A percentile compares a stretch with the other conserved stretches of the same genome.
Conservation (phyloP, 2,329 filamentous ascomycete genomes). For the Teratosphaeriaceae sp. region DNA sequence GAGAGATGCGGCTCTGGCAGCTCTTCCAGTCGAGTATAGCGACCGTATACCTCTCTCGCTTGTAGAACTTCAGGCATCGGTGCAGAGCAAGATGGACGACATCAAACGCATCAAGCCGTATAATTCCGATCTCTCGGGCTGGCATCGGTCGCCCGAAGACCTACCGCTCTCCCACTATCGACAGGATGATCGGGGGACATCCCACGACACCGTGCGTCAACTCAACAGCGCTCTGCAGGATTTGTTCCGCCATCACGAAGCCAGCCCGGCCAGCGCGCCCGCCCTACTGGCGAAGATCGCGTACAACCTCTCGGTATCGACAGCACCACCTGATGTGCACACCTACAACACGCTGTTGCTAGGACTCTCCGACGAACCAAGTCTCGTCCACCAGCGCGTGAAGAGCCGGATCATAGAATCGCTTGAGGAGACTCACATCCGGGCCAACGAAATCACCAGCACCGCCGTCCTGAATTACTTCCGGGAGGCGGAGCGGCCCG, state of each 20-base stretch:
- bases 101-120: neutral
- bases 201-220: constrained; percentile 17
- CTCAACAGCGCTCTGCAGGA: constrained; percentile 19
- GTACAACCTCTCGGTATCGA: constrained; percentile 60
- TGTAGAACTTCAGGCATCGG: neutral
- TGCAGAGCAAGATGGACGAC: constrained; percentile 6
- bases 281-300: constrained; percentile 36
- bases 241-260: constrained; percentile 17
- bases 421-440: constrained; percentile 31
- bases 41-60: constrained; percentile 8
- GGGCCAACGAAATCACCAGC: constrained; percentile 41
- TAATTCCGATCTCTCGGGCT: constrained; percentile 4
- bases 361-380: constrained; percentile 47
- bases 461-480: constrained; percentile 36
- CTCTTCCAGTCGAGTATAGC: constrained; percentile 21
- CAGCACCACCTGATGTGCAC: constrained; percentile 55
- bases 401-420: constrained; percentile 26
- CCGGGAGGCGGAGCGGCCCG: constrained; percentile 23
- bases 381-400: constrained; percentile 16
- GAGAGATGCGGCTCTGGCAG: constrained; percentile 12
- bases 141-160: constrained; percentile 8
- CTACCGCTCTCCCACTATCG: constrained; percentile 24
- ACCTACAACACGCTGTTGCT: constrained; percentile 66
- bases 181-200: constrained; percentile 34
- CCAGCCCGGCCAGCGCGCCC: constrained; percentile 13